phyloP scores from a whole-genome alignment of 2,329 filamentous ascomycete genomes.

The Pleurostoma richardsiae region DNA sequence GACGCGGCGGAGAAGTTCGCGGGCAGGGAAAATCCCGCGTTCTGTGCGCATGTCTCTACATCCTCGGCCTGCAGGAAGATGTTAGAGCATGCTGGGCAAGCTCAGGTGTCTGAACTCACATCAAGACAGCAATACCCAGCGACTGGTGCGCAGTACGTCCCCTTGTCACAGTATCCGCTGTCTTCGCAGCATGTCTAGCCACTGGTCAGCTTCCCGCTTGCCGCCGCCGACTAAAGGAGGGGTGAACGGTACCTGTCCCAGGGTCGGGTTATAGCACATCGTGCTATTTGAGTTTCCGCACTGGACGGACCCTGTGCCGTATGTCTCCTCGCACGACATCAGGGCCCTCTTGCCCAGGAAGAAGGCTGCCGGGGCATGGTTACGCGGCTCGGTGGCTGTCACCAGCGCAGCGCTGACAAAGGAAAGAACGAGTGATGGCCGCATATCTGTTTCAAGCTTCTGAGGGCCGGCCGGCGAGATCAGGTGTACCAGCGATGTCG shows the following conservation, averaged over 20 bases:
- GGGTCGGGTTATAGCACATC: slow-evolving; percentile 26
- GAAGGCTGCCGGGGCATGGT: not conserved
- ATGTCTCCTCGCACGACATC: slow-evolving; percentile 25
- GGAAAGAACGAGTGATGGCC: not conserved
- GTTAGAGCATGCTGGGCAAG: not conserved
- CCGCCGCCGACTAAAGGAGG: not conserved
- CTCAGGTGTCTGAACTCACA: slow-evolving; percentile 16
- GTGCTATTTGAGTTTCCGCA: slow-evolving; percentile 22
- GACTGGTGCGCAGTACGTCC: slow-evolving; percentile 29
- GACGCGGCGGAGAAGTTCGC: not conserved
- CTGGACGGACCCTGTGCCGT: slow-evolving; percentile 21
- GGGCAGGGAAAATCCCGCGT: slow-evolving; percentile 25
- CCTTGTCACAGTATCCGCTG: slow-evolving; percentile 25
- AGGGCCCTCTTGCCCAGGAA: slow-evolving; percentile 12
- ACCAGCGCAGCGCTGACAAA: not conserved
- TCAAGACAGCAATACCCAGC: slow-evolving; percentile 30
- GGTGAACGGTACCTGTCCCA: slow-evolving; percentile 23
- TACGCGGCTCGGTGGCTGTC: not conserved
- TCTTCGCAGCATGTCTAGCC: slow-evolving; percentile 27
- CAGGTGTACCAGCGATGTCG: too few relatives aligned
- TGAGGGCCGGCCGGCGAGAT: too few relatives aligned
- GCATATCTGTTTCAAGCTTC: not conserved
- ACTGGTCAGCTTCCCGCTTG: not conserved
- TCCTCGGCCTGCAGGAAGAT: slow-evolving; percentile 22
- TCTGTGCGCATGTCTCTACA: slow-evolving; percentile 23